phyloP scores from a whole-genome alignment of 2,329 filamentous ascomycete species.

The Aspergillus pseudoviridinutans region DNA sequence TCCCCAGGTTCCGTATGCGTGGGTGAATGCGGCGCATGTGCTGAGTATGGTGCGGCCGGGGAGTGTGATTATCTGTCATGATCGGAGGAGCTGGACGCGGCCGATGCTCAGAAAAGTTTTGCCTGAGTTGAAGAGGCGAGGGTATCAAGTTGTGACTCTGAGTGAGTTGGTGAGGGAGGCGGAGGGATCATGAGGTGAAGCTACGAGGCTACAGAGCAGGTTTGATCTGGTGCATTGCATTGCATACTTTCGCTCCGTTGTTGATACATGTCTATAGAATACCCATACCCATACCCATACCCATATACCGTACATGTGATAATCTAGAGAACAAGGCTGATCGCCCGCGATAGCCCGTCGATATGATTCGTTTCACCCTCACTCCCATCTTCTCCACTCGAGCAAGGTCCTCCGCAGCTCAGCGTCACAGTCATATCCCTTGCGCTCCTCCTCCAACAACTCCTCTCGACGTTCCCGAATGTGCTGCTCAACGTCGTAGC shows the following conservation, averaged over 20 bases:
- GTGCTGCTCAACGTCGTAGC: constrained; percentile 55
- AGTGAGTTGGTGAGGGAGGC: constrained; percentile 56
- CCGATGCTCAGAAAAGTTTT: constrained; percentile 73
- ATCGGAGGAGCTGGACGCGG: constrained; percentile 74
- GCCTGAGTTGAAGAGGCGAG: constrained; percentile 64
- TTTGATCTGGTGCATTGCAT: background rate
- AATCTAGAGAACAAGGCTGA: background rate
- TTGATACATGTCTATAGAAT: constrained; percentile 4
- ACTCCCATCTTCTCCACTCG: constrained; percentile 54
- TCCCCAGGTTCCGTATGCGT: constrained; percentile 69
- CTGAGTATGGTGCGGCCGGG: constrained; percentile 75
- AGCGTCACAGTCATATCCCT: constrained; percentile 49
- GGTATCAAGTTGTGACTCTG: constrained; percentile 69
- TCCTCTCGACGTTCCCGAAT: constrained; percentile 55
- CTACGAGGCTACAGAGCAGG: background rate
- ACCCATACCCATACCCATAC: background rate
- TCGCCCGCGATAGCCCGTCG: background rate
- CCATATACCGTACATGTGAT: background rate
- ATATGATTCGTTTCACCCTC: constrained; percentile 37
- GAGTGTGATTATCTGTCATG: constrained; percentile 80
- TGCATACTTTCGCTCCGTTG: background rate
- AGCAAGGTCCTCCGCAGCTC: constrained; percentile 48
- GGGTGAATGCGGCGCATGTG: constrained; percentile 72
- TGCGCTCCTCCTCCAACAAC: constrained; percentile 55
- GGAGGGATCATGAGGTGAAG: background rate